Evolutionary conservation across 768 basidiomycete genomes (phyloP).

Genomic region (Chalciporus pseudorubinellus): DNA sequence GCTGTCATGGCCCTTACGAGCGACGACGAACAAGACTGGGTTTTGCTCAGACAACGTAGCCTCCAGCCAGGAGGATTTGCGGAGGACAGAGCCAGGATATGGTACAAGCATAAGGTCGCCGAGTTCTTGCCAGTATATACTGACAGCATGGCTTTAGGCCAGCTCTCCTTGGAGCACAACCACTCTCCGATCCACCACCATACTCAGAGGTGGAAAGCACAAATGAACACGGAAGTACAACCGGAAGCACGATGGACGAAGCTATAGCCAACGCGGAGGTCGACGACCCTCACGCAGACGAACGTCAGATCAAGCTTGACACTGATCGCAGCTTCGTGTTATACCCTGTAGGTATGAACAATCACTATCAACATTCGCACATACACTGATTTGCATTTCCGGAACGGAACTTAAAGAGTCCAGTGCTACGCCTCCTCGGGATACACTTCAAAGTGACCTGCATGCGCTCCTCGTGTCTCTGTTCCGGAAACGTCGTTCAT

Average conservation of each 20-base stretch:
- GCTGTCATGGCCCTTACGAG: constrained; percentile 20
- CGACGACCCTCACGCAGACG: constrained; percentile 59
- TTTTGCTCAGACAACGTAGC: constrained; percentile 44
- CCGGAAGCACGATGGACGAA: not conserved
- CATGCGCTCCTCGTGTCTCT: constrained; percentile 71
- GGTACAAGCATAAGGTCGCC: constrained; percentile 39
- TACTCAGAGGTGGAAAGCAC: constrained; percentile 23
- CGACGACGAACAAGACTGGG: constrained; percentile 42
- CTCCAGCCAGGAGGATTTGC: constrained; percentile 66
- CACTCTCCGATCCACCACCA: constrained; percentile 34
- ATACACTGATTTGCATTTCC: constrained; percentile 5
- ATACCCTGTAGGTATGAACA: constrained; percentile 76
- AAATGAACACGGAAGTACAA: not conserved
- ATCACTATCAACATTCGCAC: constrained; percentile 9
- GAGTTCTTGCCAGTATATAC: constrained; percentile 14
- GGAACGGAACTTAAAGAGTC: constrained; percentile 23
- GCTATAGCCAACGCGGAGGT: not conserved
- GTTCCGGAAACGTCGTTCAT: constrained; percentile 66
- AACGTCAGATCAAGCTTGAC: constrained; percentile 84
- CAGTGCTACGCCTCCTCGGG: constrained; percentile 30
- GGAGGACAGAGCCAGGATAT: constrained; percentile 49
- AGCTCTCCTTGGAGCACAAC: constrained; percentile 37
- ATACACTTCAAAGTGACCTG: constrained; percentile 61
- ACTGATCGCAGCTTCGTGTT: constrained; percentile 92
- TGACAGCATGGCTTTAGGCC: constrained; percentile 22